Base-by-base conservation (phyloP, 257 asterid species). In the Phtheirospermum japonicum region DNA sequence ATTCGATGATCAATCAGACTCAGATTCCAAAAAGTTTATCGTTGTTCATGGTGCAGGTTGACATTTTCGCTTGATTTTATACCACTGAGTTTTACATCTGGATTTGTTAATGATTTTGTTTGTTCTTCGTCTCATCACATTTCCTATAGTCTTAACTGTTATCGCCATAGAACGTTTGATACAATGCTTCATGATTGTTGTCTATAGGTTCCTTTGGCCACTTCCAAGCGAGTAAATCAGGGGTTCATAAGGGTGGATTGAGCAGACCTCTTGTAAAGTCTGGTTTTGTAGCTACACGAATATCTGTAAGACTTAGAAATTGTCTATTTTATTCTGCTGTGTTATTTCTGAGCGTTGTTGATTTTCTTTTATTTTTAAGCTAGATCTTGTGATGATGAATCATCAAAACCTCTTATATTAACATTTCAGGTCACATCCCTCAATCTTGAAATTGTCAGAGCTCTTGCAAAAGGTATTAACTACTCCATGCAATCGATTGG, bases 1-100 rank as follows among this genome's bases (percentile, higher is more conserved):
- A 28, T 63, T 62, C 33, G 50, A 72, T 48, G 91, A 83, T 65
- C 70, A 77, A 59, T 61, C 63, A 57, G 73, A 57, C 75, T 50
- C 63, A 5, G 82, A 79, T 43, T 68, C 84, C 55, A 78, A 80
- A 68, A 79, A 72, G 65, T 83, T 83, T 61, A 60, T 92, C 28
- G 85, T 89, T 66, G 97, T 89, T 73, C 99, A 92, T 36, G 99
- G 99, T 50, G 97, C 99, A 84, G 99, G 99, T 92, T 65, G 75
- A 36, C 73, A 58, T 43, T 49, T 57, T 62, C 23, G 45, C 66
- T 65, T 54, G 59, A 16, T 70, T 42, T 48, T 71, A 39, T 61
- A 3, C 57, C 26, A 59, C 50, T 56, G 16, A 16, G 40, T 56
- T 6, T 36, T 53, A 26, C 69, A 39, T 53, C 7, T 54, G 50